Base-by-base conservation (phyloP, 2,329 filamentous ascomycete species). In the Pyrenochaeta sp. region DNA sequence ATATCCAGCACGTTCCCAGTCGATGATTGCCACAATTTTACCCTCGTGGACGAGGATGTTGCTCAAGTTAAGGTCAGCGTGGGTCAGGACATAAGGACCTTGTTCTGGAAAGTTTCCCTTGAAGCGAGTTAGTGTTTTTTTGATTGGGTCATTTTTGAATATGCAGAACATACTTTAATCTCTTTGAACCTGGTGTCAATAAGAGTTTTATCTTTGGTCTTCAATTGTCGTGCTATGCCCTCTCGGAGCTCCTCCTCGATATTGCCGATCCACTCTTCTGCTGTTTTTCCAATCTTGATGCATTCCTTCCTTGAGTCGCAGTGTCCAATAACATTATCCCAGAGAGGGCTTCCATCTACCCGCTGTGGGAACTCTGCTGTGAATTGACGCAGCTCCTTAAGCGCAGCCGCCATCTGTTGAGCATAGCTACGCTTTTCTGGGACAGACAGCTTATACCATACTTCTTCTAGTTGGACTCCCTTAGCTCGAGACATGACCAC, bases 1-100 rank as follows among this genome's bases (percentile, higher is more conserved):
- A 30, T 32, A 51, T 13, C 48, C 49, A 22, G 49, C 45, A 21
- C 8, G 19, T 35, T 50, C 49, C 49, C 49, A 53, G 36, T 53
- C 49, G 17, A 53, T 39, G 17, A 53, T 41, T 10, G 45, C 49
- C 13, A 17, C 30, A 21, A 53, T 53, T 23, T 36, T 47, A 10
- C 32, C 38, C 22, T 50, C 23, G 20, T 45, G 10, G n/a, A 53
- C 45, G 5, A 53, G 30, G 22, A 53, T 48, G 20, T 53, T 53
- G n/a, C n/a, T 15, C 13, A 41, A 19, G 13, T 42, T 34, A 9
- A 53, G 27, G 24, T 53, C 49, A 10, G 27, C 45, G 23, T 53
- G 49, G 1, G 45, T 46, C 14, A 53, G 47, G 15, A 49, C 45
- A 35, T 39, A 44, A 11, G 41, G 34, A 19, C 15, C 41, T 31